Conservation (phyloP, 2,329 filamentous ascomycete genomes). For the Alternaria sp. region DNA sequence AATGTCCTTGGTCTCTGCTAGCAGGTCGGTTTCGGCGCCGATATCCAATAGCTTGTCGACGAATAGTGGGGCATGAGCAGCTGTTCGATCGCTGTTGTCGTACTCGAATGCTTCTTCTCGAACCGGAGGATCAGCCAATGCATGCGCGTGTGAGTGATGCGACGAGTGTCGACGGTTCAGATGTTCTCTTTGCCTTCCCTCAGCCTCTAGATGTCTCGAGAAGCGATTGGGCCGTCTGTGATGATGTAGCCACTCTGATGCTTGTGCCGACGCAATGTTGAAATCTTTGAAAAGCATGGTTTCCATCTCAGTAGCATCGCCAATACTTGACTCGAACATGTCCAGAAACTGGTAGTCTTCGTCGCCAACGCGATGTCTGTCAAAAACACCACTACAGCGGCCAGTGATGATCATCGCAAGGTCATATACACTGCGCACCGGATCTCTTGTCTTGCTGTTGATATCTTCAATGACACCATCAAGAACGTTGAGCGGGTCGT, state of each 20-base stretch:
- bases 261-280: conserved; percentile 65
- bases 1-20: conserved; percentile 72
- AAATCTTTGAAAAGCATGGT: conserved; percentile 68
- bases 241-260: conserved; percentile 63
- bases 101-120: conserved; percentile 46
- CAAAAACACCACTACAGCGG: conserved; percentile 68
- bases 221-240: conserved; percentile 56
- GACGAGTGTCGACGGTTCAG: conserved; percentile 35
- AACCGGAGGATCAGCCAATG: conserved; percentile 32
- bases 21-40: conserved; percentile 65
- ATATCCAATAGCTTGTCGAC: conserved; percentile 68
- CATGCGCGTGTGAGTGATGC: conserved; percentile 42
- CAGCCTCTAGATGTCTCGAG: conserved; percentile 46
- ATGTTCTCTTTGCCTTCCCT: conserved; percentile 44
- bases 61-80: conserved; percentile 52
- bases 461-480: conserved; percentile 71
- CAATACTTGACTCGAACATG: conserved; percentile 72
- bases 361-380: conserved; percentile 65
- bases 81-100: conserved; percentile 30
- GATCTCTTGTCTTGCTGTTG: conserved; percentile 69
- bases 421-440: conserved; percentile 68
- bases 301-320: conserved; percentile 58
- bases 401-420: conserved; percentile 68
- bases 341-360: conserved; percentile 71
- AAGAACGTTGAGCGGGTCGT: conserved; percentile 69